Evolutionary conservation across 495 filamentous ascomycete species (phyloP).

Genomic region (Hypoxylon fragiforme): DNA sequence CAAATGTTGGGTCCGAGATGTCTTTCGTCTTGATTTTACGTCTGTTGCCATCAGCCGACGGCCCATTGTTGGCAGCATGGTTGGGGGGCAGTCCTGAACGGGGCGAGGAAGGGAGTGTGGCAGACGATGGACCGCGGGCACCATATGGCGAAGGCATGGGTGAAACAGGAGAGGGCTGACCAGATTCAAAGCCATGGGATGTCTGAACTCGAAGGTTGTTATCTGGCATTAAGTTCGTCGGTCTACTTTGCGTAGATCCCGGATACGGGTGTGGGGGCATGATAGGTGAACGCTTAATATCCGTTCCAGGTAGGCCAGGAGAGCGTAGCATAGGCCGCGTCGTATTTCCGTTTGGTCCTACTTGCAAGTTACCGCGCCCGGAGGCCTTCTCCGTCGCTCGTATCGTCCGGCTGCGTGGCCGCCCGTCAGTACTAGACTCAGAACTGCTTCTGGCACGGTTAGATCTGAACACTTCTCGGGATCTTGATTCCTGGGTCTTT

Average conservation of each 20-base stretch:
- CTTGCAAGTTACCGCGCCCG: conserved; percentile 29
- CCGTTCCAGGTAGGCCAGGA: conserved; percentile 48
- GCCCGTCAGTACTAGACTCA: conserved; percentile 54
- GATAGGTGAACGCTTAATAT: conserved; percentile 48
- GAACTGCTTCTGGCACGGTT: conserved; percentile 66
- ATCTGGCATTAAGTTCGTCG: conserved; percentile 27
- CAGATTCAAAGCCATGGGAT: conserved; percentile 39
- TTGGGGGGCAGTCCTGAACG: conserved; percentile 34
- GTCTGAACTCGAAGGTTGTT: conserved; percentile 40
- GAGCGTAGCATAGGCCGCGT: conserved; percentile 44
- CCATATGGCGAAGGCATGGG: conserved; percentile 54
- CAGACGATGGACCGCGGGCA: conserved; percentile 58
- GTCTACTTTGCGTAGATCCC: conserved; percentile 35
- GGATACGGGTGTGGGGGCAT: conserved; percentile 55
- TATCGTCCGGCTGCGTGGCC: conserved; percentile 55
- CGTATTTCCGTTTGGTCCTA: conserved; percentile 32
- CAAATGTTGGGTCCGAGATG: conserved; percentile 82
- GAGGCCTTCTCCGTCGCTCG: conserved; percentile 46
- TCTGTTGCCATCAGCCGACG: conserved; percentile 53
- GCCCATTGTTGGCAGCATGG: conserved; percentile 28
- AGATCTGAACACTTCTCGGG: conserved; percentile 32
- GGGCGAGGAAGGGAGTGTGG: conserved; percentile 41
- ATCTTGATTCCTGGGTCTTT: conserved; percentile 31
- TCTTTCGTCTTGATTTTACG: conserved; percentile 70
- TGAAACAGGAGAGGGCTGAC: conserved; percentile 52